phyloP scores from a whole-genome alignment of 495 filamentous ascomycete species.

The Clohesyomyces aquaticus region DNA sequence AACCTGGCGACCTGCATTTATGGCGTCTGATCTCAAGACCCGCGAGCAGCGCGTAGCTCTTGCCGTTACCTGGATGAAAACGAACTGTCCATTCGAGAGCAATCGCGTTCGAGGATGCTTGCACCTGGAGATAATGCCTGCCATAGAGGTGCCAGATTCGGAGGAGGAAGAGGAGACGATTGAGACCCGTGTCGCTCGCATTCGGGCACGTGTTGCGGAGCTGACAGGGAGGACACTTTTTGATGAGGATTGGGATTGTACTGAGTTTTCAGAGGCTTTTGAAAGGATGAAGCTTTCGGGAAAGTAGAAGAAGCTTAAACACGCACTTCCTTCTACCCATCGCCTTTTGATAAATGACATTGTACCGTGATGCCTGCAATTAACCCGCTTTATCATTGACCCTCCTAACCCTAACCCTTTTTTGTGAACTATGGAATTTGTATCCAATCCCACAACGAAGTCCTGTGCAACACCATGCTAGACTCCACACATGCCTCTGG shows the following conservation, averaged over 20 bases:
- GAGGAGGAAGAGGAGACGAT: not conserved
- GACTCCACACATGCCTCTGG: too few species aligned
- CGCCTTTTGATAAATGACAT: too few species aligned
- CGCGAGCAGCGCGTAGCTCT: conserved; percentile 45
- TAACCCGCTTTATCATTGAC: too few species aligned
- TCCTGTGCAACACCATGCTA: too few species aligned
- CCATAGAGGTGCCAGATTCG: not conserved
- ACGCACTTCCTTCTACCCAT: too few species aligned
- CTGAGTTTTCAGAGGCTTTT: conserved; percentile 26
- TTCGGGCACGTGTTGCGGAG: not conserved
- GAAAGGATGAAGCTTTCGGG: conserved; percentile 13
- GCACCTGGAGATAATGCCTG: conserved; percentile 23
- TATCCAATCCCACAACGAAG: too few species aligned
- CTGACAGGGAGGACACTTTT: not conserved
- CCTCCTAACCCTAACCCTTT: too few species aligned
- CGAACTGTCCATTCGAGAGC: conserved; percentile 9
- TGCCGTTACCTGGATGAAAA: conserved; percentile 18
- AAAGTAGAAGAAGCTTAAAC: too few species aligned
- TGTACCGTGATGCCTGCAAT: too few species aligned
- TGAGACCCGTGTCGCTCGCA: conserved; percentile 2
- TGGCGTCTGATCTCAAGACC: conserved; percentile 81
- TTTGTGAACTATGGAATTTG: too few species aligned
- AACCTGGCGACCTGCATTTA: conserved; percentile 63
- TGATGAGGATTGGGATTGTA: conserved; percentile 24
- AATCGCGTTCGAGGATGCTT: conserved; percentile 13